Conservation (phyloP, 1,284 basidiomycete genomes). For the Omphalotus olearius region DNA sequence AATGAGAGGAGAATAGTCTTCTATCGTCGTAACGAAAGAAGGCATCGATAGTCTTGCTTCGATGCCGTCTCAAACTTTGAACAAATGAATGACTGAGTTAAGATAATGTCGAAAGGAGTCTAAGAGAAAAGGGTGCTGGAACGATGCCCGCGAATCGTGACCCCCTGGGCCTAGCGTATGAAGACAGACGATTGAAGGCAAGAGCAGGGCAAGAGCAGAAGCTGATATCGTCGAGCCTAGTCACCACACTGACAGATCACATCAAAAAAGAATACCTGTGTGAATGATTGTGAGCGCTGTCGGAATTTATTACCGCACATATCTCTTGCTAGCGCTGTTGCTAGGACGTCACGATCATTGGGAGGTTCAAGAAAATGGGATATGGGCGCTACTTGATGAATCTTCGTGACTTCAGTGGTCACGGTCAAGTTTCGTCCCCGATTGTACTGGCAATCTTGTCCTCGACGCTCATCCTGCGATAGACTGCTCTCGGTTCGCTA, state of each 20-base stretch:
- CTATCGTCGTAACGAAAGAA: slow-evolving; percentile 31
- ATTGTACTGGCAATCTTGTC: too few relatives aligned
- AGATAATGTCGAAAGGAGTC: not conserved
- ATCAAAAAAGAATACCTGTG: not conserved
- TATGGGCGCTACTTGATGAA: too few relatives aligned
- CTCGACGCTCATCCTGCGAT: too few relatives aligned
- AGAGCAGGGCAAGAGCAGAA: slow-evolving; percentile 1
- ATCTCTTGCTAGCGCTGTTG: too few relatives aligned
- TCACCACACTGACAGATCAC: not conserved
- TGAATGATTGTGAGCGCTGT: too few relatives aligned
- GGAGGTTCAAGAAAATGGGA: too few relatives aligned
- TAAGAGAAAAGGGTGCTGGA: not conserved
- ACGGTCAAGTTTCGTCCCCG: too few relatives aligned
- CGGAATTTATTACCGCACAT: too few relatives aligned
- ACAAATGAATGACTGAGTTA: not conserved
- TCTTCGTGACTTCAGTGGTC: too few relatives aligned
- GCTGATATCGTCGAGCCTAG: not conserved
- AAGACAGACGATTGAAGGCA: not conserved
- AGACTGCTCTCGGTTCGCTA: too few relatives aligned
- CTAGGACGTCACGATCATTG: too few relatives aligned
- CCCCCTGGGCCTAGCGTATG: slow-evolving; percentile 8
- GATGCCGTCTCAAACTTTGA: not conserved
- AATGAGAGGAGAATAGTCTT: slow-evolving; percentile 37
- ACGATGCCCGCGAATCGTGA: slow-evolving; percentile 4
- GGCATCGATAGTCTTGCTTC: slow-evolving; percentile 25